Percentiles rank a stretch among this genome's conserved stretches.
Evolutionary conservation across 2,329 filamentous ascomycete genomes (phyloP).

Genomic region (Calonectria hongkongensis): DNA sequence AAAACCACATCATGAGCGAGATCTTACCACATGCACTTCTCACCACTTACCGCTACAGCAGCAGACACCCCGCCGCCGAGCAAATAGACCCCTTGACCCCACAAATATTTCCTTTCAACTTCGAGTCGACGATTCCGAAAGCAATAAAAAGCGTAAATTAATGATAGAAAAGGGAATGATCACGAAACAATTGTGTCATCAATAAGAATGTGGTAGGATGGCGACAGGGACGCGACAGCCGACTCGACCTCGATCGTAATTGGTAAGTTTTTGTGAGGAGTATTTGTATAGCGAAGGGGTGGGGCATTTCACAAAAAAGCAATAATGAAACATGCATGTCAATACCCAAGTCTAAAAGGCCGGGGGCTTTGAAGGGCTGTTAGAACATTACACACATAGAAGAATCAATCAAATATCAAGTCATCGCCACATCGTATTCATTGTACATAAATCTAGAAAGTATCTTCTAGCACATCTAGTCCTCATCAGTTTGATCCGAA

Average conservation of each 20-base stretch:
- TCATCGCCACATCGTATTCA: conserved; percentile 31
- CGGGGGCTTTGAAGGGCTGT: too few species aligned
- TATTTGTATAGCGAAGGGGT: neutral
- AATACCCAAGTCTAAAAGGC: neutral
- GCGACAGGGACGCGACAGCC: neutral
- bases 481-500: conserved; percentile 49
- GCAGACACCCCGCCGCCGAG: conserved; percentile 24
- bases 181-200: neutral
- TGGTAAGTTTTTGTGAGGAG: neutral
- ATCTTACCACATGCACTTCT: conserved; percentile 24
- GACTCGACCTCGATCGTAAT: neutral
- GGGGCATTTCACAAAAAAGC: too few species aligned
- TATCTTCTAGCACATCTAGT: conserved; percentile 44
- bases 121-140: neutral
- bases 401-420: neutral
- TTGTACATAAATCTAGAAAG: conserved; percentile 39
- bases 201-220: neutral
- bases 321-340: neutral
- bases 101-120: conserved; percentile 4
- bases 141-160: neutral
- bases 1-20: conserved; percentile 35
- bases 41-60: conserved; percentile 37
- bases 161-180: too few species aligned
- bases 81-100: neutral
- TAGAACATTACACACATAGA: neutral